Base-by-base conservation (phyloP, 176 grass and related monocot species). In the Raddia guianensis region DNA sequence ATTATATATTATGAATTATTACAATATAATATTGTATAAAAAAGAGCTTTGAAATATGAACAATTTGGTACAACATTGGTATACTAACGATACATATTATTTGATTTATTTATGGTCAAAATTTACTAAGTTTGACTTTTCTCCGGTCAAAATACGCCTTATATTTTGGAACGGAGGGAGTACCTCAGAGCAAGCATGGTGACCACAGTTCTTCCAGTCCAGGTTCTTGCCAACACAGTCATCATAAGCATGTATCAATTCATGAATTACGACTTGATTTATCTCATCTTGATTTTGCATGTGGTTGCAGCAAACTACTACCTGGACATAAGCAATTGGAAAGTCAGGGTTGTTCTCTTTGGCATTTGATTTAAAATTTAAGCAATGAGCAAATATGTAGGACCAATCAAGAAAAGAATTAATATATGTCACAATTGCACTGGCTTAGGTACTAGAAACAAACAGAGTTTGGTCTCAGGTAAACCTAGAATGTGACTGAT, bases 111-210 rank as follows among this genome's bases (percentile, higher is more conserved):
- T n/a, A n/a, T n/a, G n/a, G n/a, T n/a, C n/a, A n/a, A n/a, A n/a
- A n/a, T n/a, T n/a, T n/a, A n/a, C n/a, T n/a, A n/a, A n/a, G n/a
- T n/a, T n/a, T n/a, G n/a, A n/a, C n/a, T n/a, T n/a, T n/a, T n/a
- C n/a, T n/a, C n/a, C n/a, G n/a, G n/a, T n/a, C n/a, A n/a, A n/a
- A n/a, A n/a, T n/a, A n/a, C n/a, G n/a, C n/a, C n/a, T n/a, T n/a
- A n/a, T n/a, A n/a, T n/a, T n/a, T n/a, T n/a, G n/a, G n/a, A n/a
- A n/a, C n/a, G n/a, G n/a, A n/a, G n/a, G n/a, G n/a, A n/a, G n/a
- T n/a, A n/a, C 96, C 92, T 95, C 96, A 18, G 92, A 93, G 84
- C 96, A 99, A 86, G 90, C 96, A 88, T 99, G 92, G 75, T 99
- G 96, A 66, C 75, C 92, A 68, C 96, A 99, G 89, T 99, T 95